Percentiles rank a stretch among this genome's conserved stretches.
These are phyloP conservation scores for Fusarium subtropicale DNA, from an alignment of 2,329 filamentous ascomycete species.

Conservation along the genomic window DNA sequence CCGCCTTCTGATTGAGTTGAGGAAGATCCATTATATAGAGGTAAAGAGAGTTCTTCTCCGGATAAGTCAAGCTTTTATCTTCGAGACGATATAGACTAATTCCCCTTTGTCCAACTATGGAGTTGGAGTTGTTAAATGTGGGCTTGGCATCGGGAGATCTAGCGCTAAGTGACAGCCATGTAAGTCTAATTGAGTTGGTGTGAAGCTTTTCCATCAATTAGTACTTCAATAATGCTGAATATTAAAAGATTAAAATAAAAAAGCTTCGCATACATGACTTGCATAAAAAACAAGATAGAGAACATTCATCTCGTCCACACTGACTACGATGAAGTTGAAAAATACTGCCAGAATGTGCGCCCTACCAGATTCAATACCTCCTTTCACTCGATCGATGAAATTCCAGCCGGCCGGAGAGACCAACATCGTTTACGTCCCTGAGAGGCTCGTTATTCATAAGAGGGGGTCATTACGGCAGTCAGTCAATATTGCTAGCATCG, in stretches of 20 bases:
- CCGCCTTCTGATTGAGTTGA: slow-evolving; percentile 15
- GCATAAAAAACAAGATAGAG: background rate
- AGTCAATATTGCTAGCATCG: background rate
- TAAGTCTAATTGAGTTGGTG: background rate
- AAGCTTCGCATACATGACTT: background rate
- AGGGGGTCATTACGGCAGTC: background rate
- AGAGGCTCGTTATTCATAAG: background rate
- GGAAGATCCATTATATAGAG: slow-evolving; percentile 31
- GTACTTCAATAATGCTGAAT: background rate
- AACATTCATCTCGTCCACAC: background rate
- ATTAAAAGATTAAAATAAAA: background rate
- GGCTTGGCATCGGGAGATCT: background rate
- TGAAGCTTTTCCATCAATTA: background rate
- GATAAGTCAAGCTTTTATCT: background rate
- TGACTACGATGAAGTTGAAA: slow-evolving; percentile 7
- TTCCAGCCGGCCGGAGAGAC: background rate
- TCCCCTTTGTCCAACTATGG: background rate
- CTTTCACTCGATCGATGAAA: background rate
- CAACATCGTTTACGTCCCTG: background rate
- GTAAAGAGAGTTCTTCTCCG: background rate
- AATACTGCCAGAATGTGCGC: slow-evolving; percentile 8
- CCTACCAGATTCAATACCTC: slow-evolving; percentile 1
- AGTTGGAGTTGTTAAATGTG: background rate
- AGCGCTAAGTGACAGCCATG: background rate
- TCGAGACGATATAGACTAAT: background rate